Base-by-base conservation (phyloP, 176 grass and related monocot species). In the Guadua angustifolia region DNA sequence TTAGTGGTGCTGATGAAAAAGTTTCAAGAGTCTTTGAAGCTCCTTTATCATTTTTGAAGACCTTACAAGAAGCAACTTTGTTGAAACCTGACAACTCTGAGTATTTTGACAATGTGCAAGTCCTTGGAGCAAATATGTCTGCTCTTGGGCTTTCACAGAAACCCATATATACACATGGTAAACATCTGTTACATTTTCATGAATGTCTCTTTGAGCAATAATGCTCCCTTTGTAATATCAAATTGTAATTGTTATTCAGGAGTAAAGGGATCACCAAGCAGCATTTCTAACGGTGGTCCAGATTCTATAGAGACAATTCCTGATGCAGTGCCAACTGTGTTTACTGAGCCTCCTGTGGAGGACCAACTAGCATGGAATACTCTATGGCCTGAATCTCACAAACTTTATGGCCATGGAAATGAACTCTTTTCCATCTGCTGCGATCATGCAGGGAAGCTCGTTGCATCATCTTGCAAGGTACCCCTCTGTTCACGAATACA, bases 111-210 rank as follows among this genome's bases (percentile, higher is more conserved):
- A 72, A 88, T 59, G 88, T 99, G 71, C 96, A 92, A 79, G 87
- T 95, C 65, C 84, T 99, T 79, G 93, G 96, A 86, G 96, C 96
- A 73, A 99, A 99, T 89, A 99, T 99, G 96, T 99, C 96, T 38
- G 96, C 96, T 83, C 96, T 99, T 83, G 96, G 96, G 35, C 86
- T 99, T 74, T 99, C 96, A 53, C 96, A 99, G 75, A 95, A 99
- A 85, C 93, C 93, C 57, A 95, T 95, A 77, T 99, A 95, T 84
- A 84, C 85, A n/a, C 88, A 95, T 74, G 90, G 96, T 98, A 66
- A 95, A 81, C 47, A 78, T 80, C 25, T 11, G 16, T 75, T 61
- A 40, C 50, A 32, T 43, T 50, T 68, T 21, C 18, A 9, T 78
- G 10, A 40, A 61, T 71, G 70, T 79, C 21, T 69, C 38, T 2